Base-by-base conservation (phyloP, 2,329 filamentous ascomycete genomes). In the Neopestalotiopsis sp. region DNA sequence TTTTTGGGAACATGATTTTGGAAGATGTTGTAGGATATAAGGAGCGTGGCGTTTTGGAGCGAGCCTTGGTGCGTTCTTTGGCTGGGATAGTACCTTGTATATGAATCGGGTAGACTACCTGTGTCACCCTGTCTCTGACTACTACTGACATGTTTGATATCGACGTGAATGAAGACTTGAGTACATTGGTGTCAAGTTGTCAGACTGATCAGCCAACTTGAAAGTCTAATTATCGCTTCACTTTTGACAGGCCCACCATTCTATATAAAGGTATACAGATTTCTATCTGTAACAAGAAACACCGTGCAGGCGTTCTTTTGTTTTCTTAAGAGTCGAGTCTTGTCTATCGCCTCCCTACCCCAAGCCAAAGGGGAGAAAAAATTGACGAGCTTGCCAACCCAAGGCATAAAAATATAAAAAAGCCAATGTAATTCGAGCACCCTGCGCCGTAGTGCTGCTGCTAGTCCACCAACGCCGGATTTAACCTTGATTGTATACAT, bases 291-390 rank as follows among this genome's bases (percentile, higher is more conserved):
- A 52, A 52, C 1, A 49, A 17, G 42, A 60, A 60, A 20, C 24
- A 1, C 6, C 45, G 45, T n/a, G 3, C 2, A 52, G 9, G 45
- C 45, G 5, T 52, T 52, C 20, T 24, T 52, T n/a, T 20, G 14
- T 10, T 40, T 63, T 65, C 49, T 67, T 12, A 61, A 65, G 68
- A 69, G 68, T 69, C 56, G 68, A 69, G 68, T 69, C 65, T 65
- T 67, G 66, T 69, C 68, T 69, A 69, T 62, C 61, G 28, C 59
- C 62, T 30, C 34, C 34, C 34, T 38, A 28, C 17, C 42, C 42
- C 28, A 58, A 58, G 40, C 38, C 42, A 60, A 59, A n/a, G 24
- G 24, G 24, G 24, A 28, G 24, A 28, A 45, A 28, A 12, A 30
- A 24, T 28, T 24, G 32, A 65, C n/a, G 28, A 45, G 34, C 30